Base-by-base conservation (phyloP, 2,329 filamentous ascomycete genomes). In the Fonsecaea pugnacius region DNA sequence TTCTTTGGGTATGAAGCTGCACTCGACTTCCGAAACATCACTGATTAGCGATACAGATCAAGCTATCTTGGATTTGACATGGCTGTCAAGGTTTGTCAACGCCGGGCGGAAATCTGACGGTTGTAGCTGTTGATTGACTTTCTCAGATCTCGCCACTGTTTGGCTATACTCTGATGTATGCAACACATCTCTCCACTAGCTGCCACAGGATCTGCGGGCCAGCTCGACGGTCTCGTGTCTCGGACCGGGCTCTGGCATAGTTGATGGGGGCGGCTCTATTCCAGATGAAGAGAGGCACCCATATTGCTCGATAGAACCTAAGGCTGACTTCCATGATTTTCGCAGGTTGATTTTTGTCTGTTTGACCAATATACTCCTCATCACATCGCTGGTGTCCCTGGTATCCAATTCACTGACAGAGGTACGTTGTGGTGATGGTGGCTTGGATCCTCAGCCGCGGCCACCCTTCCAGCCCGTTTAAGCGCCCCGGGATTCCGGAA, bases 351-450 rank as follows among this genome's bases (percentile, higher is more conserved):
- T 86, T 61, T 88, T 87, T 67, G 81, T 87, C 48, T 83, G 81
- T 62, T 77, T 88, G 75, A 87, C 84, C 58, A 87, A 87, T 69
- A 83, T 87, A 55, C 76, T 87, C 18, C 77, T 87, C 62, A 82
- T 87, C 64, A 86, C 85, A 35, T 85, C 83, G 33, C 74, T 87
- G 68, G 85, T 86, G 66, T 84, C 82, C 65, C 76, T 86, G 64
- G 78, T 87, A 71, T 84, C 83, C 48, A 85, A 86, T 75, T 85
- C 82, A 64, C 74, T 87, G 62, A 82, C 79, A 71, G 85, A 83
- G 79, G 84, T 81, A 78, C 75, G 78, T 71, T 60, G 33, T 46
- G 21, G 10, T 27, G 32, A 12, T 27, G 9, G 35, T 33, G 62
- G 67, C 52, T 60, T 60, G 43, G 38, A 30, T 62, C 43, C n/a